Conservation (phyloP, 2,329 filamentous ascomycete species). For the Arachnomyces sp. region DNA sequence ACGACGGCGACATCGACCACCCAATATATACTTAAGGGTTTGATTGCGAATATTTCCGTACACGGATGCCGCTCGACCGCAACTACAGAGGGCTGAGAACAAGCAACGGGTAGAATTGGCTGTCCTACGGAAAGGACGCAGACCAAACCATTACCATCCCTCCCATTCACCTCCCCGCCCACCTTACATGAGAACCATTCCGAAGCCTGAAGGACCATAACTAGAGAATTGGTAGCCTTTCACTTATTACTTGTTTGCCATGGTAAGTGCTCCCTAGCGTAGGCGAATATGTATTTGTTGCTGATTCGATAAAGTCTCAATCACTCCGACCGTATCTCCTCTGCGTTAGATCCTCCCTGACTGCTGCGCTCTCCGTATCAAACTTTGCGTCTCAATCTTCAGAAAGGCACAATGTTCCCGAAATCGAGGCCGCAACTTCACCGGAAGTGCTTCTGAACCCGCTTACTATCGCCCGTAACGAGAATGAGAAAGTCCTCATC, state of each 20-base stretch:
- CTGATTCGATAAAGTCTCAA: slow-evolving; percentile 60
- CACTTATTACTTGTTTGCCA: too few relatives aligned
- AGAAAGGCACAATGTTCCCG: slow-evolving; percentile 95
- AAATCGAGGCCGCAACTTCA: slow-evolving; percentile 86
- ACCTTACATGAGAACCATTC: too few relatives aligned
- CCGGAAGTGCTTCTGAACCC: slow-evolving; percentile 92
- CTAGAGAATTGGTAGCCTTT: too few relatives aligned
- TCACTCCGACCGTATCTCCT: slow-evolving; percentile 92
- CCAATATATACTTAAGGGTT: too few relatives aligned
- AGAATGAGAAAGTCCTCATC: slow-evolving; percentile 93
- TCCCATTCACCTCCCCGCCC: too few relatives aligned
- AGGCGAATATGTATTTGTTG: background rate
- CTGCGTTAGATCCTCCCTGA: slow-evolving; percentile 89
- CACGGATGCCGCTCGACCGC: too few relatives aligned
- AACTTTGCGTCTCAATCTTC: slow-evolving; percentile 97
- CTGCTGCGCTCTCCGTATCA: slow-evolving; percentile 82
- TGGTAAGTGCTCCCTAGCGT: slow-evolving; percentile 10
- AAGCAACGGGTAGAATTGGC: too few relatives aligned
- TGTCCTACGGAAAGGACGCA: too few relatives aligned
- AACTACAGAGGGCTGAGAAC: too few relatives aligned
- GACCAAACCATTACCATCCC: too few relatives aligned
- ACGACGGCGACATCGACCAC: slow-evolving; percentile 7
- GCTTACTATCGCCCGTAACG: slow-evolving; percentile 82
- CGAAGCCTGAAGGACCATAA: too few relatives aligned
- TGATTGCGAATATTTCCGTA: too few relatives aligned